Evolutionary conservation across 2,329 filamentous ascomycete species (phyloP).

Genomic region (Monilinia laxa): DNA sequence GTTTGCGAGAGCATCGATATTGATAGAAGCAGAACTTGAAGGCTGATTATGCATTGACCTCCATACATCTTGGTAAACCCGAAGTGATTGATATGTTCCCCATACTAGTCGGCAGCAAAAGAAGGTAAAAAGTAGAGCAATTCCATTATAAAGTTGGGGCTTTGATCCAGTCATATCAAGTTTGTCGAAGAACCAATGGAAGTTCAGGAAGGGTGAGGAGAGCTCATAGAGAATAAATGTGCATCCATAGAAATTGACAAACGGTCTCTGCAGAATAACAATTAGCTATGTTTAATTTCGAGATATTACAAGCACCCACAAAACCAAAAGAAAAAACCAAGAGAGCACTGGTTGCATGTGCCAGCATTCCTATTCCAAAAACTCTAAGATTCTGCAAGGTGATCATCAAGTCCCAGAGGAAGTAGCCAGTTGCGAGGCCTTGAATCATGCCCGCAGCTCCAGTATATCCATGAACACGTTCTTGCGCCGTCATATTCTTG

Average conservation of each 20-base stretch:
- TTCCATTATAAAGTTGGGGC: constrained; percentile 74
- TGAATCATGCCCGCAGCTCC: constrained; percentile 71
- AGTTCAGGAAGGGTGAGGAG: constrained; percentile 79
- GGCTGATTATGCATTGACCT: constrained; percentile 51
- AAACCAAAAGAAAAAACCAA: constrained; percentile 76
- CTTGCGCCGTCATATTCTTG: constrained; percentile 61
- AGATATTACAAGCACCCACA: constrained; percentile 54
- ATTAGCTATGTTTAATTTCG: background rate
- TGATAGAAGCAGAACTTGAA: constrained; percentile 37
- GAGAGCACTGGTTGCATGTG: constrained; percentile 73
- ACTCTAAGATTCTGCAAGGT: constrained; percentile 66
- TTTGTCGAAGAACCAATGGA: constrained; percentile 93
- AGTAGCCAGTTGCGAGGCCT: constrained; percentile 76
- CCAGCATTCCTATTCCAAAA: constrained; percentile 60
- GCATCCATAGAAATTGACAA: constrained; percentile 78
- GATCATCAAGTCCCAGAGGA: constrained; percentile 76
- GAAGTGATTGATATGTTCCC: constrained; percentile 69
- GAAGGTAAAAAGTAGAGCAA: constrained; percentile 69
- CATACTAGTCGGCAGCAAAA: constrained; percentile 76
- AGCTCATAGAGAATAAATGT: constrained; percentile 87
- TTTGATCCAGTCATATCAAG: constrained; percentile 73
- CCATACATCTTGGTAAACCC: constrained; percentile 71
- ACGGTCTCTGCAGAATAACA: constrained; percentile 61
- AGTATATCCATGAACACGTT: constrained; percentile 76
- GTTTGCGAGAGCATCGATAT: constrained; percentile 40